Conservation (phyloP, 495 filamentous ascomycete genomes). For the Sordaria brevicollis region DNA sequence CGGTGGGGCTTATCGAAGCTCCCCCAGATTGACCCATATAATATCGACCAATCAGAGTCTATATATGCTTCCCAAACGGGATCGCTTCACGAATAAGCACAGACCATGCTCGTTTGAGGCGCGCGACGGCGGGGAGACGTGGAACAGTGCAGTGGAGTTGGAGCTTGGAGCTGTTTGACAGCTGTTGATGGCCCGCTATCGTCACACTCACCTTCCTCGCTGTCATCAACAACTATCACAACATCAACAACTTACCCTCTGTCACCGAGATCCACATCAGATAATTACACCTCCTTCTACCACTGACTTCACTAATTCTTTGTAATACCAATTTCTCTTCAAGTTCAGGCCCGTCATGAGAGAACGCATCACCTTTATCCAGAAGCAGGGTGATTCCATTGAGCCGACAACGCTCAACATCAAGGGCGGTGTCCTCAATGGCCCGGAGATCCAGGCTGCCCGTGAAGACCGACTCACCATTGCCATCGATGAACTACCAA, state of each 20-base stretch:
- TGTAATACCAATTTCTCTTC: background rate
- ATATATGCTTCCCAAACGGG: background rate
- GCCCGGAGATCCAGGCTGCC: constrained; percentile 50
- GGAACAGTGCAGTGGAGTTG: background rate
- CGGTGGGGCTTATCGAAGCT: background rate
- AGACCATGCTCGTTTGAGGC: background rate
- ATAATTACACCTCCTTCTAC: background rate
- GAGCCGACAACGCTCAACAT: constrained; percentile 50
- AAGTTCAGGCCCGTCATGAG: constrained; percentile 48
- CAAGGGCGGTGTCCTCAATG: constrained; percentile 34
- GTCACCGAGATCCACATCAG: background rate
- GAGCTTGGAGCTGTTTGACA: background rate
- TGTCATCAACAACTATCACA: background rate
- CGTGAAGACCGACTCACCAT: constrained; percentile 76
- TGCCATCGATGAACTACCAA: constrained; percentile 59
- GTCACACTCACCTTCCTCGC: background rate
- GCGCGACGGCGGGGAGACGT: background rate
- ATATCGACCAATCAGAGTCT: constrained; percentile 2
- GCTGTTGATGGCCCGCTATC: background rate
- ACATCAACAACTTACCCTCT: too few species aligned
- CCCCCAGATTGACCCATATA: background rate
- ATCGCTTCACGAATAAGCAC: background rate
- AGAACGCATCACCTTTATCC: constrained; percentile 74
- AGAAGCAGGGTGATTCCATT: constrained; percentile 49
- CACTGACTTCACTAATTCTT: background rate